Conservation (phyloP, 495 filamentous ascomycete genomes). For the Aspergillus avenaceus region DNA sequence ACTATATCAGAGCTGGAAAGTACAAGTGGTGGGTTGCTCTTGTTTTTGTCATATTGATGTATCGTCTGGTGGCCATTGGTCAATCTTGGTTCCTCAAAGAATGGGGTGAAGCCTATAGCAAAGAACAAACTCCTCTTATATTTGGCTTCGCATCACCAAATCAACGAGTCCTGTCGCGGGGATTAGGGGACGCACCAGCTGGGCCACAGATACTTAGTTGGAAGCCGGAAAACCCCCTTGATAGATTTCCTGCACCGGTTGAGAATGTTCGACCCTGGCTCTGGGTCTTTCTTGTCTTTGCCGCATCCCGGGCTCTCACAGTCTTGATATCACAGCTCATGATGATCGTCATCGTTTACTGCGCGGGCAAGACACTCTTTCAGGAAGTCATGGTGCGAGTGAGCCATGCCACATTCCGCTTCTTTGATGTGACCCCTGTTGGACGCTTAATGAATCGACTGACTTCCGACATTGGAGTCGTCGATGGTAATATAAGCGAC, state of each 20-base stretch:
- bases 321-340: conserved; percentile 52
- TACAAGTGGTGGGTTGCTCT: conserved; percentile 66
- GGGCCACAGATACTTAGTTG: conserved; percentile 17
- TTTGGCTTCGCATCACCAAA: conserved; percentile 6
- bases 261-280: conserved; percentile 72
- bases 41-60: conserved; percentile 53
- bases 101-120: conserved; percentile 74
- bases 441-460: conserved; percentile 84
- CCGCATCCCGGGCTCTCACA: conserved; percentile 51
- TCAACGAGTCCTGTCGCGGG: not conserved
- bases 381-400: conserved; percentile 62
- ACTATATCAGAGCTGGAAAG: conserved; percentile 73
- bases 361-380: conserved; percentile 70
- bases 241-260: conserved; percentile 59
- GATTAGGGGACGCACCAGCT: not conserved
- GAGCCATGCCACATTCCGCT: conserved; percentile 75
- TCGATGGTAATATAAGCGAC: conserved; percentile 72
- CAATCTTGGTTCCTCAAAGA: conserved; percentile 79
- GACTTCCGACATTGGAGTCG: conserved; percentile 76
- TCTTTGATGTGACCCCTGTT: conserved; percentile 81
- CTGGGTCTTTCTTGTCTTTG: conserved; percentile 57
- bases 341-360: conserved; percentile 68
- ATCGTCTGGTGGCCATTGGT: conserved; percentile 54
- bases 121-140: conserved; percentile 34
- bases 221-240: conserved; percentile 36